phyloP scores from a whole-genome alignment of 306 rosid genomes.

The Glycine tomentella region DNA sequence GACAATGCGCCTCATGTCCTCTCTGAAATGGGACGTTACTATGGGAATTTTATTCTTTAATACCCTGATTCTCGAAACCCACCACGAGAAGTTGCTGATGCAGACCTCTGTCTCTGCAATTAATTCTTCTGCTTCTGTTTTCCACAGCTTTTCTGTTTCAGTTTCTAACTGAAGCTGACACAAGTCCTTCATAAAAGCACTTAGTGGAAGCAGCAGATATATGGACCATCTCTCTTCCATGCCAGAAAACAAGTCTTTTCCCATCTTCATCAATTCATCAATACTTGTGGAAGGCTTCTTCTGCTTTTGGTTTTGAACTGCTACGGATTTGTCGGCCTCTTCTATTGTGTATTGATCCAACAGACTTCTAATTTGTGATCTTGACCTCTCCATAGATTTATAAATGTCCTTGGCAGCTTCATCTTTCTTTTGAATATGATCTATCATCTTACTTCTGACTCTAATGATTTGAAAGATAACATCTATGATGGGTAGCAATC shows the following conservation, averaged over 20 bases:
- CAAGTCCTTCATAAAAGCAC: conserved; percentile 45
- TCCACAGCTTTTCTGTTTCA: conserved; percentile 48
- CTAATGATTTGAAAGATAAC: not conserved
- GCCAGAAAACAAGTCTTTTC: not conserved
- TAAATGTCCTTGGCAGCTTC: conserved; percentile 22
- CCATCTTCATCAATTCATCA: not conserved
- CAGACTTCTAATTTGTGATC: conserved; percentile 33
- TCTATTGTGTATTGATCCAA: conserved; percentile 30
- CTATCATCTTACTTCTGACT: not conserved
- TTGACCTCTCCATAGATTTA: conserved; percentile 39
- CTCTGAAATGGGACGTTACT: conserved; percentile 11
- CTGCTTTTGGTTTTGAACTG: not conserved
- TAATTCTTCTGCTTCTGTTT: conserved; percentile 28
- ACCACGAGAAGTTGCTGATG: conserved; percentile 3
- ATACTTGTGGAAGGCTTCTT: conserved; percentile 22
- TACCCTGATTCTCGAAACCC: conserved; percentile 6
- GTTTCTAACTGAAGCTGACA: conserved; percentile 35
- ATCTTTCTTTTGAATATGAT: not conserved
- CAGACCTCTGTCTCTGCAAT: not conserved
- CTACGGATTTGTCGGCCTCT: not conserved
- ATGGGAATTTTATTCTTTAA: not conserved
- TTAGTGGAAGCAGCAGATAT: conserved; percentile 37
- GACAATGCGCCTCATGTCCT: conserved; percentile 13
- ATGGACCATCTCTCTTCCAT: conserved; percentile 42
- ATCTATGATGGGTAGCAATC: not conserved